Evolutionary conservation across 352 stramenopile species (phyloP).

Genomic region (Globisporangium lucens): DNA sequence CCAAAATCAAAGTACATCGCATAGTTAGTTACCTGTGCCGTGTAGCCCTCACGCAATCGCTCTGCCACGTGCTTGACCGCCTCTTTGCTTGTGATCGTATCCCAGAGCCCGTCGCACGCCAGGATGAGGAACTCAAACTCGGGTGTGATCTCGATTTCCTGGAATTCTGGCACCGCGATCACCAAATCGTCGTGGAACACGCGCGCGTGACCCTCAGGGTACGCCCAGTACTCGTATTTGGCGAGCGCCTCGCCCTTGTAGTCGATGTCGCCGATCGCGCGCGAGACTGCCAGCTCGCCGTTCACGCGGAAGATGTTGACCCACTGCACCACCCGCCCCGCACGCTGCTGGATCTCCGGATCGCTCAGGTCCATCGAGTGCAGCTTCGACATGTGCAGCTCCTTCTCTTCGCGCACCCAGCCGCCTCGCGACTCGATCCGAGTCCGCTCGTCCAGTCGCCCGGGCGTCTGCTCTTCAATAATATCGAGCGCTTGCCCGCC

Average conservation of each 20-base stretch:
- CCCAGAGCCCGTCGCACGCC: conserved; percentile 91
- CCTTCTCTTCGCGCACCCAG: conserved; percentile 56
- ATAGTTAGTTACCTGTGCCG: conserved; percentile 40
- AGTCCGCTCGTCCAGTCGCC: conserved; percentile 60
- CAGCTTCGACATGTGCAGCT: conserved; percentile 85
- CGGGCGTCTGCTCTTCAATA: conserved; percentile 85
- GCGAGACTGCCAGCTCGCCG: conserved; percentile 90
- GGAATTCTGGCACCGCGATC: conserved; percentile 82
- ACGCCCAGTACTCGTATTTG: conserved; percentile 83
- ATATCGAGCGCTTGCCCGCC: conserved; percentile 78
- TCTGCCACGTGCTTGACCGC: conserved; percentile 82
- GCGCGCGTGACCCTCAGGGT: conserved; percentile 75
- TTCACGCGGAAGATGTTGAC: conserved; percentile 88
- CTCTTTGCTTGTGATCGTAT: conserved; percentile 92
- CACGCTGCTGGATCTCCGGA: conserved; percentile 78
- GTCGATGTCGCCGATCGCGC: conserved; percentile 90
- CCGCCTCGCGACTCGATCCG: conserved; percentile 74
- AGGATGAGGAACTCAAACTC: conserved; percentile 92
- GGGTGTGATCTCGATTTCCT: conserved; percentile 87
- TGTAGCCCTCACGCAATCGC: conserved; percentile 65
- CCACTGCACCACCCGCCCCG: conserved; percentile 79
- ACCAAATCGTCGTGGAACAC: conserved; percentile 85
- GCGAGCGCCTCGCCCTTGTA: conserved; percentile 83
- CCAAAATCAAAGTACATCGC: background rate
- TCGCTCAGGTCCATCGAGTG: conserved; percentile 89